Percentiles rank a stretch among this genome's conserved stretches.
These are phyloP conservation scores for Cercospora sp. DNA, from an alignment of 2,329 filamentous ascomycete genomes.

Conservation along the genomic window DNA sequence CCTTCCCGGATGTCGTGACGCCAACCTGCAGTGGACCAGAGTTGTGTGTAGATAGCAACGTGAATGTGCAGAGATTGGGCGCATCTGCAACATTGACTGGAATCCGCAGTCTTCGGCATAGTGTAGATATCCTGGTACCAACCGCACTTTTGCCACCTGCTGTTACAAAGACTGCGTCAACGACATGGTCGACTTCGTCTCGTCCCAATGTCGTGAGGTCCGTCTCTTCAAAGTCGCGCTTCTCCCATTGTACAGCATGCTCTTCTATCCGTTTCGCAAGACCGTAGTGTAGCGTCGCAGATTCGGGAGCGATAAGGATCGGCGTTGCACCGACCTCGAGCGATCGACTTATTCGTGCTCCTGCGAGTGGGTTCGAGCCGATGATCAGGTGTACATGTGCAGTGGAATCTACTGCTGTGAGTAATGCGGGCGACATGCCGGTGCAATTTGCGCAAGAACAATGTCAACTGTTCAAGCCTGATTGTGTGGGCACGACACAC, in stretches of 20 bases:
- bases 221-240: slow-evolving; percentile 65
- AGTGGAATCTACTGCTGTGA: slow-evolving; percentile 70
- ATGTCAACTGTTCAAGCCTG: background rate
- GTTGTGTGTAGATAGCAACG: slow-evolving; percentile 80
- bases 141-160: slow-evolving; percentile 51
- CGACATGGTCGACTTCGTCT: slow-evolving; percentile 71
- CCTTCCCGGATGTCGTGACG: slow-evolving; percentile 90
- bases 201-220: slow-evolving; percentile 78
- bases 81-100: slow-evolving; percentile 91
- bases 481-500: background rate
- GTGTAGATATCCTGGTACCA: slow-evolving; percentile 64
- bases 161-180: slow-evolving; percentile 92
- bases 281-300: slow-evolving; percentile 57
- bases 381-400: slow-evolving; percentile 79
- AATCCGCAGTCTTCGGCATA: slow-evolving; percentile 78
- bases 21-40: slow-evolving; percentile 93
- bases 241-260: slow-evolving; percentile 65
- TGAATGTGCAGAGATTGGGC: slow-evolving; percentile 83
- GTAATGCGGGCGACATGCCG: slow-evolving; percentile 57
- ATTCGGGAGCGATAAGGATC: slow-evolving; percentile 71
- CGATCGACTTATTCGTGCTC: slow-evolving; percentile 75
- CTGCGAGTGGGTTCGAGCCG: slow-evolving; percentile 84
- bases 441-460: slow-evolving; percentile 1
- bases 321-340: slow-evolving; percentile 79
- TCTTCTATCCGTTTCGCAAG: slow-evolving; percentile 65